Evolutionary conservation across 1,284 basidiomycete genomes (phyloP), one percentile per base, ranked within the genome.

Genomic region (Naganishia albida): DNA sequence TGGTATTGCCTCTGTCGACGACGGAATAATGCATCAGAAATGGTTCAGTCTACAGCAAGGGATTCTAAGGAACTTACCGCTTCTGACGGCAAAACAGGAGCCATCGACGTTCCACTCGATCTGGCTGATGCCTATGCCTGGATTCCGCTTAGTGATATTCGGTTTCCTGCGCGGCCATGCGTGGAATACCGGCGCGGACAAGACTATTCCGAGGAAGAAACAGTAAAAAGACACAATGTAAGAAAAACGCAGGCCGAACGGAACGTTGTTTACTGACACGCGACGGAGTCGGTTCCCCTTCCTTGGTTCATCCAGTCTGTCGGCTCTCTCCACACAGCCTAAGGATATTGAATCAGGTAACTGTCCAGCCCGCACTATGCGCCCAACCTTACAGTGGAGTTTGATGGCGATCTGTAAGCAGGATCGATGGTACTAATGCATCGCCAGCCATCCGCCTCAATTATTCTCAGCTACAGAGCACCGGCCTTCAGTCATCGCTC

Each of bases 311-410:
- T 78, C 91, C 91, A 93, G 67, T 85, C 86, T 0, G 81, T 70
- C 2, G 91, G 90, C 73, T 93, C 91, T 63, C 86, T 83, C 91
- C 90, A 93, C 10, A 90, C 81, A 16, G 78, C 82, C 90, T 91
- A 68, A 44, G 6, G 46, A 54, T 15, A 34, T 0, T 38, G 26
- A 16, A n/a, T 43, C 23, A 62, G 20, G 20, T 2, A n/a, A 23
- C 26, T 25, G 23, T 34, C 2, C 50, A 20, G 23, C 23, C 38
- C n/a, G 38, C 8, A 23, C 15, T 15, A 23, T 1, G 8, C 40
- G 3, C 18, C 34, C 16, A 43, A 2, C 51, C 42, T 28, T 62
- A 39, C 38, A 7, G 40, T 55, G 55, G 49, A 56, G 52, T 42
- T 65, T 52, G 50, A 87, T 71, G 74, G 90, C 89, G 62, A 83